Conservation (phyloP, 2,329 filamentous ascomycete species). For the Cladosporium sp. region DNA sequence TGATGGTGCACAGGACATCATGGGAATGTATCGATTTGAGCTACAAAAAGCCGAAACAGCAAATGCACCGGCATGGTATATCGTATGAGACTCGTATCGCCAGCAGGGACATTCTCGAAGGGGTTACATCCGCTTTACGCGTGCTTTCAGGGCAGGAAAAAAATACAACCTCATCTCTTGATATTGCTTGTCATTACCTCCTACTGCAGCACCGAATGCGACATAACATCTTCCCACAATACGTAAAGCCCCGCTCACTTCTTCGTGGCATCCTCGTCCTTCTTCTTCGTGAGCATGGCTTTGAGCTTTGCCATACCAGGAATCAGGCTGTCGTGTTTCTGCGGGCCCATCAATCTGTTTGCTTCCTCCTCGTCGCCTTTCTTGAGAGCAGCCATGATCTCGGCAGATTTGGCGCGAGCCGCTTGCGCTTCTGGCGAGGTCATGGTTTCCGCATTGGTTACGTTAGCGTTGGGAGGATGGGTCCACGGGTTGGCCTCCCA, state of each 20-base stretch:
- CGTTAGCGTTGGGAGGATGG: conserved; percentile 28
- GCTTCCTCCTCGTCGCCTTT: conserved; percentile 30
- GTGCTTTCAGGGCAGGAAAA: not conserved
- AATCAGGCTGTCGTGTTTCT: conserved; percentile 9
- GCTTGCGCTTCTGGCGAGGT: conserved; percentile 27
- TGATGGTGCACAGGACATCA: not conserved
- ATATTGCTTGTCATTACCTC: not conserved
- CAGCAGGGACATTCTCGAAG: not conserved
- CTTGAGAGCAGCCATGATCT: conserved; percentile 31
- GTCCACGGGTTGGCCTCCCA: conserved; percentile 25
- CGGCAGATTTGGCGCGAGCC: conserved; percentile 25
- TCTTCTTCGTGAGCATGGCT: conserved; percentile 1
- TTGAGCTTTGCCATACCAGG: conserved; percentile 16
- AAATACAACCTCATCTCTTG: not conserved
- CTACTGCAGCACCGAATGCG: not conserved
- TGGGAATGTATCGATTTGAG: not conserved
- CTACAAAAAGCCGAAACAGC: not conserved
- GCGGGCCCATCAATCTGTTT: conserved; percentile 26
- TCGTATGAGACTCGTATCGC: conserved; percentile 1
- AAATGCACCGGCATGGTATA: not conserved
- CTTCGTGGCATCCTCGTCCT: not conserved
- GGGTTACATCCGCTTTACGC: not conserved
- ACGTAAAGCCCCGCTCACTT: not conserved
- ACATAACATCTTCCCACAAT: not conserved
- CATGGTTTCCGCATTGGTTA: conserved; percentile 27